Conservation (phyloP, 2,329 filamentous ascomycete species). For the Dactylellina drechsleri region DNA sequence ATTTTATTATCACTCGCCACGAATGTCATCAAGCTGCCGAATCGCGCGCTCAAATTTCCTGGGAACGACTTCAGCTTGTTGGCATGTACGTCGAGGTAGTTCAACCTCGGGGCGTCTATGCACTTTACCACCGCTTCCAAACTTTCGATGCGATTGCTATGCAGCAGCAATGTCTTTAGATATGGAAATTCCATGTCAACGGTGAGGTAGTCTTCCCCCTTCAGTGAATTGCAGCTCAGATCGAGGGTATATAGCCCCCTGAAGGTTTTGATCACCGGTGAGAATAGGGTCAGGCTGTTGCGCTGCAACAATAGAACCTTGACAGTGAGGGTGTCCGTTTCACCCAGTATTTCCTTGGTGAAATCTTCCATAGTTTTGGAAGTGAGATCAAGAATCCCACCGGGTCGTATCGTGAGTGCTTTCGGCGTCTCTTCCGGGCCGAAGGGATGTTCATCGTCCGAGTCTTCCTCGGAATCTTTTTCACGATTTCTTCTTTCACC, state of each 20-base stretch:
- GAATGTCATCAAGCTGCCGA: slow-evolving; percentile 76
- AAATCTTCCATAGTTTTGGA: slow-evolving; percentile 71
- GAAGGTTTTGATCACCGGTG: slow-evolving; percentile 74
- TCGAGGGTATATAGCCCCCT: slow-evolving; percentile 76
- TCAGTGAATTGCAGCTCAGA: slow-evolving; percentile 78
- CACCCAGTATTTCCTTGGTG: slow-evolving; percentile 63
- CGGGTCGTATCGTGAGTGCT: slow-evolving; percentile 64
- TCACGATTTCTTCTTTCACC: slow-evolving; percentile 1
- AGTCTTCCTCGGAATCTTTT: slow-evolving; percentile 16
- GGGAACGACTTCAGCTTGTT: slow-evolving; percentile 83
- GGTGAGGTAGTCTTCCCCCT: slow-evolving; percentile 72
- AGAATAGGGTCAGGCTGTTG: slow-evolving; percentile 78
- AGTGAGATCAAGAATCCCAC: slow-evolving; percentile 76
- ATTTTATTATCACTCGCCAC: slow-evolving; percentile 83
- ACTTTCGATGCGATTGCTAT: slow-evolving; percentile 77
- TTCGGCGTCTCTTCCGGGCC: slow-evolving; percentile 56
- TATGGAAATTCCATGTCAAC: slow-evolving; percentile 75
- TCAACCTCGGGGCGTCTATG: slow-evolving; percentile 78
- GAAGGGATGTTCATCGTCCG: slow-evolving; percentile 54
- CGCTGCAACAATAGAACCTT: slow-evolving; percentile 75
- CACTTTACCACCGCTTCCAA: slow-evolving; percentile 73
- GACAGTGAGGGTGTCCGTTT: slow-evolving; percentile 65
- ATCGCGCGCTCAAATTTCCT: slow-evolving; percentile 70
- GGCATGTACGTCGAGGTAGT: slow-evolving; percentile 80
- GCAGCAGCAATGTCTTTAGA: slow-evolving; percentile 80